Evolutionary conservation across 441 rosid species (phyloP).

Genomic region (Erodium chrysanthum): DNA sequence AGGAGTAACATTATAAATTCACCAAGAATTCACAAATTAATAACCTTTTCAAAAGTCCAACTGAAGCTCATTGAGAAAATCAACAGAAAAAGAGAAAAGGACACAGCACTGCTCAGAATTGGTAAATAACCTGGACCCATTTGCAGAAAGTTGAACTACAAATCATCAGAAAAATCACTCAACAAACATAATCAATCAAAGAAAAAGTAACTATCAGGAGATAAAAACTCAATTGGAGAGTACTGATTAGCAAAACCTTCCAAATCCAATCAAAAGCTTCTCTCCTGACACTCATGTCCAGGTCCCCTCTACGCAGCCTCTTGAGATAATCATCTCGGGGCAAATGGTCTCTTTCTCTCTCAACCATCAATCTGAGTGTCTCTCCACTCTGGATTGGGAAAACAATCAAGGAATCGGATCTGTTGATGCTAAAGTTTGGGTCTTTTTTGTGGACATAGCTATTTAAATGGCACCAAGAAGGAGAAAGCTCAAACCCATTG

Average conservation of each 20-base stretch:
- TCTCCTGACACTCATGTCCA: constrained; percentile 36
- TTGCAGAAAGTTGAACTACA: constrained; percentile 7
- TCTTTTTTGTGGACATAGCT: constrained; percentile 17
- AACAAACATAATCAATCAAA: not conserved
- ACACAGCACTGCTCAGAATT: constrained; percentile 5
- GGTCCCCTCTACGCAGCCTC: constrained; percentile 37
- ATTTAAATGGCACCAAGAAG: constrained; percentile 13
- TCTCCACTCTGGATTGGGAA: constrained; percentile 32
- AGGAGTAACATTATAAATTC: constrained; percentile 1
- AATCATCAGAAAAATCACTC: constrained; percentile 6
- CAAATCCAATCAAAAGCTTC: constrained; percentile 47
- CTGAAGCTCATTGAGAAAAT: not conserved
- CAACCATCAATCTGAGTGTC: constrained; percentile 38
- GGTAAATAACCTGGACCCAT: constrained; percentile 15
- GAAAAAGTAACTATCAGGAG: constrained; percentile 6
- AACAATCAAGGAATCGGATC: constrained; percentile 32
- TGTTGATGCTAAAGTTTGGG: constrained; percentile 20
- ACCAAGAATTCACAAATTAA: constrained; percentile 5
- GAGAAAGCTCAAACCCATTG: constrained; percentile 23
- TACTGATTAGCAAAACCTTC: constrained; percentile 30
- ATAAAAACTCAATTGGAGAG: constrained; percentile 21
- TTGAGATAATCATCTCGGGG: constrained; percentile 40
- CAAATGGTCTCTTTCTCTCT: constrained; percentile 35
- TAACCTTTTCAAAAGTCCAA: constrained; percentile 2
- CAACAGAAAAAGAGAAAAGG: not conserved